phyloP scores from a whole-genome alignment of 148 eudicot species.

The Drosera capensis region DNA sequence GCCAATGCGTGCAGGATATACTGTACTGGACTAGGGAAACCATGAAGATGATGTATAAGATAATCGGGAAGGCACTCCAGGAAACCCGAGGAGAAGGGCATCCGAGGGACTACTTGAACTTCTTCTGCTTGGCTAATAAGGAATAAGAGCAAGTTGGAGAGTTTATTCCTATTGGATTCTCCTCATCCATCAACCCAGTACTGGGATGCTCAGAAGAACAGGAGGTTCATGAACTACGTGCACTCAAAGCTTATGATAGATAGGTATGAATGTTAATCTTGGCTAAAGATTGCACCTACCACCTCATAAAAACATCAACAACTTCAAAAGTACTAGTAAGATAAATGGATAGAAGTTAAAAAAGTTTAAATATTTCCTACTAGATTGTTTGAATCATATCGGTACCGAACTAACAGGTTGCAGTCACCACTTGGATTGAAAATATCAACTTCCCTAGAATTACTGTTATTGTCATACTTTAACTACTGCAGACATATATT shows the following conservation, averaged over 20 bases:
- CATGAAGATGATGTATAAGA: constrained; percentile 71
- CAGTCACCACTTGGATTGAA: too few species aligned
- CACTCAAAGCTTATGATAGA: constrained; percentile 98
- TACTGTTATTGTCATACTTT: too few species aligned
- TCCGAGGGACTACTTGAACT: constrained; percentile 77
- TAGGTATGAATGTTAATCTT: too few species aligned
- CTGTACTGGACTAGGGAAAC: constrained; percentile 82
- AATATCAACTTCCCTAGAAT: too few species aligned
- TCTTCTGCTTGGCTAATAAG: constrained; percentile 89
- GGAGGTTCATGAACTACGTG: constrained; percentile 92
- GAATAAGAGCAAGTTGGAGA: constrained; percentile 49
- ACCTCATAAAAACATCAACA: too few species aligned
- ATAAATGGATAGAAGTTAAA: too few species aligned
- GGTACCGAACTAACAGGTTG: too few species aligned
- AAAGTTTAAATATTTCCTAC: too few species aligned
- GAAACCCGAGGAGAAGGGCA: constrained; percentile 43
- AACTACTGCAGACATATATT: too few species aligned
- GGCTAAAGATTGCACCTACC: too few species aligned
- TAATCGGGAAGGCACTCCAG: constrained; percentile 54
- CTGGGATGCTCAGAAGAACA: constrained; percentile 55
- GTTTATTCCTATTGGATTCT: constrained; percentile 47
- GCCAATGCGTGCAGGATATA: constrained; percentile 70
- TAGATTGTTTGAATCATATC: too few species aligned
- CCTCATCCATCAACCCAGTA: constrained; percentile 64
- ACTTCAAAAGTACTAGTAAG: too few species aligned